Percentiles rank a stretch among this genome's conserved stretches.
Evolutionary conservation across 345 rosid genomes (phyloP).

Genomic region (Alliaria petiolata): DNA sequence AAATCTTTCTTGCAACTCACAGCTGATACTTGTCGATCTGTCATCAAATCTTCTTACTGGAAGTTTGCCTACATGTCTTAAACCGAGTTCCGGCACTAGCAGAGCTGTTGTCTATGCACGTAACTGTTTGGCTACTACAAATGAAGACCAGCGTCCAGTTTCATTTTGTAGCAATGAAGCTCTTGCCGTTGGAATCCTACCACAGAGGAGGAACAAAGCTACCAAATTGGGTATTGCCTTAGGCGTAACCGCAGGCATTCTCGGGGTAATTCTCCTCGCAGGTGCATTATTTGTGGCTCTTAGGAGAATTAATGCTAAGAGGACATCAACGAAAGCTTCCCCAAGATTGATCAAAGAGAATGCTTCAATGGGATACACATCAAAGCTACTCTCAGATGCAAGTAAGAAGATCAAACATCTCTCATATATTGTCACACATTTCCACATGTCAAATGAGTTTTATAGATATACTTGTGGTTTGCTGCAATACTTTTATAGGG

Average conservation of each 20-base stretch:
- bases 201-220: slow-evolving; percentile 38
- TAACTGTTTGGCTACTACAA: slow-evolving; percentile 57
- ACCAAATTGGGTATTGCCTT: slow-evolving; percentile 44
- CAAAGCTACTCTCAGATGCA: slow-evolving; percentile 80
- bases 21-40: slow-evolving; percentile 58
- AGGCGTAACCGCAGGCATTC: slow-evolving; percentile 53
- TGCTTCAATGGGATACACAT: slow-evolving; percentile 71
- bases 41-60: slow-evolving; percentile 89
- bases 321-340: slow-evolving; percentile 31
- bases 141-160: slow-evolving; percentile 58
- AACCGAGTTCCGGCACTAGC: slow-evolving; percentile 38
- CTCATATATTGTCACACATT: neutral
- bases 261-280: slow-evolving; percentile 51
- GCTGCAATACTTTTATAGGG: slow-evolving; percentile 44
- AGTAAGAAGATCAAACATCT: slow-evolving; percentile 44
- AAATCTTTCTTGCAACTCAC: slow-evolving; percentile 65
- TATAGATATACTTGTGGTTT: slow-evolving; percentile 12
- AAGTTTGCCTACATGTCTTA: slow-evolving; percentile 60
- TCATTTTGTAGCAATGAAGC: slow-evolving; percentile 81
- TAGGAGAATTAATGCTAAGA: slow-evolving; percentile 37
- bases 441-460: neutral
- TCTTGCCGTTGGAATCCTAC: slow-evolving; percentile 81
- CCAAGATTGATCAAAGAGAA: slow-evolving; percentile 65
- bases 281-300: slow-evolving; percentile 47
- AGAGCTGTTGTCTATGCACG: slow-evolving; percentile 45